Conservation (phyloP, 805 yeast species). For the Komagataella phaffii region DNA sequence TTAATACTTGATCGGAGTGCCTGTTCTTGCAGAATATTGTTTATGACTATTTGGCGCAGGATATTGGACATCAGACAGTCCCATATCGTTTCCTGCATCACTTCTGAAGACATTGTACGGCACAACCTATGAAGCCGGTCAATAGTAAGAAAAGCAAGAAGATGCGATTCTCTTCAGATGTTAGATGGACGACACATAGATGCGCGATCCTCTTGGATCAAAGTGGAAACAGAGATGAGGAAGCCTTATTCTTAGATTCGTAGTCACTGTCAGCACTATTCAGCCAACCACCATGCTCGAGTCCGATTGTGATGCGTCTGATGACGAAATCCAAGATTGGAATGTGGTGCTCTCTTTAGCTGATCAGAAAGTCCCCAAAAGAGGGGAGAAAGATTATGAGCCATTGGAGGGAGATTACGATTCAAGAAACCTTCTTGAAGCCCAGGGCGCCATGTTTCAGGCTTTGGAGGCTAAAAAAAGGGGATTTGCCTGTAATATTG, state of each 20-base stretch:
- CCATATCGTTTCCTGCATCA: not conserved
- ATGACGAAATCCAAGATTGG: slow-evolving; percentile 38
- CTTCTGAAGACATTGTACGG: not conserved
- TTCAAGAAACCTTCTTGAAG: slow-evolving; percentile 24
- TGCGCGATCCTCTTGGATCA: not conserved
- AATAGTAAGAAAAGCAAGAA: not conserved
- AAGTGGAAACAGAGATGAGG: slow-evolving; percentile 4
- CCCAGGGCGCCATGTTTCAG: slow-evolving; percentile 59
- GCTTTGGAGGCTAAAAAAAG: slow-evolving; percentile 38
- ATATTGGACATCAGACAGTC: not conserved
- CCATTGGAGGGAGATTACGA: slow-evolving; percentile 28
- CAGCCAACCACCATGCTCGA: not conserved
- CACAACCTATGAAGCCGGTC: not conserved
- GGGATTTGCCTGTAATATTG: slow-evolving; percentile 19
- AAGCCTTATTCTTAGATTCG: not conserved
- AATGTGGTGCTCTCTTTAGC: slow-evolving; percentile 18
- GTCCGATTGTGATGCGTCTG: slow-evolving; percentile 1
- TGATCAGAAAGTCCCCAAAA: slow-evolving; percentile 33
- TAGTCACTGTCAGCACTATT: not conserved
- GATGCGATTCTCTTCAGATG: not conserved
- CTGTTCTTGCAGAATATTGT: not conserved
- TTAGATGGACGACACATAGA: not conserved
- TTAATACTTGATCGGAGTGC: not conserved
- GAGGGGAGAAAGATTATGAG: slow-evolving; percentile 80
- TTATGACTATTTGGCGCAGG: not conserved